Percentiles rank a stretch among this genome's conserved stretches.
phyloP scores from a whole-genome alignment of 345 rosid species.

The Eutrema japonicum region DNA sequence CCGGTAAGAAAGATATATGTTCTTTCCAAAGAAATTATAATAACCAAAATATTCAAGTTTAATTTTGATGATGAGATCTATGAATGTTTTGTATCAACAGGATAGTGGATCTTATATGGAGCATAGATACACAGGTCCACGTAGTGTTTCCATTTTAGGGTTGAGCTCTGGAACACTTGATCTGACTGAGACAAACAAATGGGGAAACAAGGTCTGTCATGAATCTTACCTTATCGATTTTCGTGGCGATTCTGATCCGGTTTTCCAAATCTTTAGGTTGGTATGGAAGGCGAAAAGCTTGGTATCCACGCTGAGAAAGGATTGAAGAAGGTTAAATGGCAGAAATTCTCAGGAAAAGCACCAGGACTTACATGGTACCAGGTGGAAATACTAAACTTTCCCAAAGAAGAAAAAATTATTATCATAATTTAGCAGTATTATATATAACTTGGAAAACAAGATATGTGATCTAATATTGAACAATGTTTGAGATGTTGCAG shows the following conservation, averaged over 20 bases:
- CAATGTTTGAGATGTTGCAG: conserved; percentile 46
- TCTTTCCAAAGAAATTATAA: not conserved
- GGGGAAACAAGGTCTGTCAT: conserved; percentile 77
- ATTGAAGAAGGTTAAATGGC: conserved; percentile 57
- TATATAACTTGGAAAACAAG: not conserved
- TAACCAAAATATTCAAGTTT: not conserved
- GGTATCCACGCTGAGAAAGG: conserved; percentile 57
- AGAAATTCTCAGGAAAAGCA: conserved; percentile 38
- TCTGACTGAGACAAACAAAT: conserved; percentile 53
- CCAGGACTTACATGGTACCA: conserved; percentile 80
- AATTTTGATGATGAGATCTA: conserved; percentile 6
- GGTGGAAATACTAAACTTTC: conserved; percentile 48
- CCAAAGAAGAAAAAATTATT: not conserved
- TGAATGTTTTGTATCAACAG: conserved; percentile 45
- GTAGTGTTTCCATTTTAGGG: conserved; percentile 68
- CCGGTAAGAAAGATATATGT: conserved; percentile 53
- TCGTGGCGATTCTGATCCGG: not conserved
- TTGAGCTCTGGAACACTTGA: conserved; percentile 86
- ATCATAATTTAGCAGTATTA: not conserved
- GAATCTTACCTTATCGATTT: not conserved
- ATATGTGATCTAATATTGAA: conserved; percentile 11
- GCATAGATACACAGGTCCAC: conserved; percentile 84
- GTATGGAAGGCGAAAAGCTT: conserved; percentile 68
- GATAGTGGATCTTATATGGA: conserved; percentile 97
- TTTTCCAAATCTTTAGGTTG: conserved; percentile 52